Percentiles rank a stretch among this genome's conserved stretches.
phyloP scores from a whole-genome alignment of 2,329 filamentous ascomycete genomes.

The Fusarium sp. region DNA sequence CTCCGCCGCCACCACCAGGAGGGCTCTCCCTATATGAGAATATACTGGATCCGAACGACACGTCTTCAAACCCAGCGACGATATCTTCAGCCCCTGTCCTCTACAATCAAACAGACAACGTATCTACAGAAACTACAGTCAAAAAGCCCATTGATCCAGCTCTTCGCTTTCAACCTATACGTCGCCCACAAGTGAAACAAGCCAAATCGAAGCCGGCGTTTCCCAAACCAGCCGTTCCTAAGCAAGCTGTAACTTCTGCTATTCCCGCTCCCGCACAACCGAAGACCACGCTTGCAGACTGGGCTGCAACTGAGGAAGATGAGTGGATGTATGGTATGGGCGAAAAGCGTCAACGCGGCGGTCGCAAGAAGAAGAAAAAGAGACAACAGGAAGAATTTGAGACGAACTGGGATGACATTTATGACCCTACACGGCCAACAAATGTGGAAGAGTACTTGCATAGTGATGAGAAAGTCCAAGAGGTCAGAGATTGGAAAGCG shows the following conservation, averaged over 20 bases:
- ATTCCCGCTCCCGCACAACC: slow-evolving; percentile 55
- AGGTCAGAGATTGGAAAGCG: slow-evolving; percentile 88
- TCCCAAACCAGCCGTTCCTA: slow-evolving; percentile 56
- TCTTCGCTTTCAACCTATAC: slow-evolving; percentile 88
- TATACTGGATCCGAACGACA: slow-evolving; percentile 74
- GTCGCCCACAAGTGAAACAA: slow-evolving; percentile 75
- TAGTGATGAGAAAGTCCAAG: slow-evolving; percentile 84
- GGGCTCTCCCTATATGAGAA: slow-evolving; percentile 86
- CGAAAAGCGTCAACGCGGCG: slow-evolving; percentile 79
- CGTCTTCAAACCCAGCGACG: slow-evolving; percentile 63
- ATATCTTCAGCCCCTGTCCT: slow-evolving; percentile 82
- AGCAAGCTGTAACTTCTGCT: slow-evolving; percentile 50
- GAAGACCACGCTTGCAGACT: slow-evolving; percentile 83
- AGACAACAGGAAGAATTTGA: slow-evolving; percentile 65
- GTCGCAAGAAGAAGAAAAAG: slow-evolving; percentile 81
- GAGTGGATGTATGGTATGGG: slow-evolving; percentile 76
- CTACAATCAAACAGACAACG: slow-evolving; percentile 69
- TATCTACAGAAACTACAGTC: slow-evolving; percentile 58
- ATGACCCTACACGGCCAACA: slow-evolving; percentile 85
- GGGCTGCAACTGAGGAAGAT: slow-evolving; percentile 81
- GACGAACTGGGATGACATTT: slow-evolving; percentile 92
- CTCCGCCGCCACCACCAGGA: slow-evolving; percentile 52
- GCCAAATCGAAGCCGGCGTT: slow-evolving; percentile 72
- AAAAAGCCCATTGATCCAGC: slow-evolving; percentile 73
- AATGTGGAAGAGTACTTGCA: slow-evolving; percentile 86